phyloP scores from a whole-genome alignment of 805 yeast species.

The Limtongia smithiae region DNA sequence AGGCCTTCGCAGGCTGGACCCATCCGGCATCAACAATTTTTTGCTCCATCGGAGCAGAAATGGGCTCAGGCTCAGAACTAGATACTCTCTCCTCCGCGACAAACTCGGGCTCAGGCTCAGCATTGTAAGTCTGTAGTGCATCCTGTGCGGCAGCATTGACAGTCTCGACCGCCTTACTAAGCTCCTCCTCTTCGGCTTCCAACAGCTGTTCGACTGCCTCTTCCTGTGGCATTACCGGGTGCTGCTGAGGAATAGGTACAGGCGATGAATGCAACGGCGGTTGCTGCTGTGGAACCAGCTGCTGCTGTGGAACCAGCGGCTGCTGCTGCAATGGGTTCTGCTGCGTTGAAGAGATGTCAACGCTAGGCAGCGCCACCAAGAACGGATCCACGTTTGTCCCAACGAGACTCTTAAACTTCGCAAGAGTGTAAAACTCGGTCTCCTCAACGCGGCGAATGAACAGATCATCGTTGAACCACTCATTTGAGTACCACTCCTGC shows the following conservation, averaged over 20 bases:
- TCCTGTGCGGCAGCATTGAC: no score
- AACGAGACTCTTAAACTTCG: constrained; percentile 49
- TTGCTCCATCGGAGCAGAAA: not conserved
- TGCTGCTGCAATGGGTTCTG: not conserved
- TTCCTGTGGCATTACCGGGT: not conserved
- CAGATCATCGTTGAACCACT: constrained; percentile 55
- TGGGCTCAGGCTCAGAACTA: constrained; percentile 1
- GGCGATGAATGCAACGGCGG: not conserved
- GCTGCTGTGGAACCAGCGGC: not conserved
- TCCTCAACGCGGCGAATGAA: constrained; percentile 60
- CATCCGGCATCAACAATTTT: not conserved
- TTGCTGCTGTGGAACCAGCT: not conserved
- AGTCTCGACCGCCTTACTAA: no score
- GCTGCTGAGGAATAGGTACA: not conserved
- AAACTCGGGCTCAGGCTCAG: no score
- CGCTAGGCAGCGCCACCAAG: constrained; percentile 49
- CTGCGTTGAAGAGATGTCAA: not conserved
- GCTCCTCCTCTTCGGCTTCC: not conserved
- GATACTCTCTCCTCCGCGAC: not conserved
- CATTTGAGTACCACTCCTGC: constrained; percentile 72
- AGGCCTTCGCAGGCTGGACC: not conserved
- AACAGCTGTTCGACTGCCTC: not conserved
- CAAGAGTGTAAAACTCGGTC: constrained; percentile 47
- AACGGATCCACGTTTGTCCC: constrained; percentile 59
- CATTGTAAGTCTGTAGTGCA: no score